These are phyloP conservation scores for Umbelopsis isabellina DNA, from an alignment of 192 early-diverging fungal genomes.

Conservation along the genomic window DNA sequence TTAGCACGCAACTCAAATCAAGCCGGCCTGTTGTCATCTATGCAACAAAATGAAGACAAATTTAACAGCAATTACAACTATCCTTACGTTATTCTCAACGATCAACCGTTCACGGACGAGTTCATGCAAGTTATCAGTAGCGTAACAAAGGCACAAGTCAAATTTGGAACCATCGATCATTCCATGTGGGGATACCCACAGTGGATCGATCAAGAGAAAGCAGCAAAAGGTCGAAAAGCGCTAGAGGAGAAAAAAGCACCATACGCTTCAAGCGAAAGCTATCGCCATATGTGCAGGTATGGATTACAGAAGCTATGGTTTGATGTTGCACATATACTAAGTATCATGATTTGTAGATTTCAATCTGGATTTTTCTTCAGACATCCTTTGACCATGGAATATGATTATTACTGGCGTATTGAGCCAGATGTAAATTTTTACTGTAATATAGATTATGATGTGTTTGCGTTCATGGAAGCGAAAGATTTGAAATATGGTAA, in stretches of 20 bases:
- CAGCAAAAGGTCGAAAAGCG: slow-evolving; percentile 51
- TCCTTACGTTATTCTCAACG: slow-evolving; percentile 86
- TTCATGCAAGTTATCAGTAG: slow-evolving; percentile 61
- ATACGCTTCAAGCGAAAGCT: slow-evolving; percentile 72
- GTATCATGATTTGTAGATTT: slow-evolving; percentile 48
- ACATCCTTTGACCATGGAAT: slow-evolving; percentile 53
- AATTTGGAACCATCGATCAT: slow-evolving; percentile 69
- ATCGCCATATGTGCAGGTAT: slow-evolving; percentile 88
- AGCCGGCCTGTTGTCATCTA: slow-evolving; percentile 55
- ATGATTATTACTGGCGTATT: slow-evolving; percentile 59
- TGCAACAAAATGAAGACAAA: slow-evolving; percentile 67
- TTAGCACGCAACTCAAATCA: slow-evolving; percentile 69
- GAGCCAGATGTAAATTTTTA: slow-evolving; percentile 70
- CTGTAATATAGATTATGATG: slow-evolving; percentile 74
- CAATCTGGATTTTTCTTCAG: slow-evolving; percentile 60
- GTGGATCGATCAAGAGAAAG: slow-evolving; percentile 69
- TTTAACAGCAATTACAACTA: slow-evolving; percentile 80
- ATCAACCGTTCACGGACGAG: slow-evolving; percentile 70
- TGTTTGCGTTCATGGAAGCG: slow-evolving; percentile 53
- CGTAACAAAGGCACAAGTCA: slow-evolving; percentile 54
- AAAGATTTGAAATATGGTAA: slow-evolving; percentile 62
- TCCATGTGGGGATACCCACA: slow-evolving; percentile 78
- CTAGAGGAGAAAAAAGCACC: slow-evolving; percentile 60
- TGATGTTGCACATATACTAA: background rate
- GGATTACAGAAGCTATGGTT: slow-evolving; percentile 22